phyloP scores from a whole-genome alignment of 2,329 filamentous ascomycete species.

The Colletotrichum sp. region DNA sequence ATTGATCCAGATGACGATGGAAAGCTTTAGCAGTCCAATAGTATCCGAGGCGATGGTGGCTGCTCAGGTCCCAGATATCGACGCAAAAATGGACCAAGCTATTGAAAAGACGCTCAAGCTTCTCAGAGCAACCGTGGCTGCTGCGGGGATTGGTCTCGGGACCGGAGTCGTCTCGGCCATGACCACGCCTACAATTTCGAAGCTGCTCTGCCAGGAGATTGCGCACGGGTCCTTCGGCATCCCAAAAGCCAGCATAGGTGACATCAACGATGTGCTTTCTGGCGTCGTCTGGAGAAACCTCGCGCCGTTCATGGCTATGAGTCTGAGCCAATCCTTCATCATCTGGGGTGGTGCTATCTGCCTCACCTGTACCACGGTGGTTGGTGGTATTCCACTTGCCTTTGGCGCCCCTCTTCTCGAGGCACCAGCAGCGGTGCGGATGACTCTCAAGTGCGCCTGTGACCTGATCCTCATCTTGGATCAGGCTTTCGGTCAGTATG shows the following conservation, averaged over 20 bases:
- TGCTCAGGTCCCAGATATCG: conserved; percentile 4
- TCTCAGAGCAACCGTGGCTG: conserved; percentile 9
- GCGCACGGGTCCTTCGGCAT: conserved; percentile 28
- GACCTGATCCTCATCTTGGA: conserved; percentile 14
- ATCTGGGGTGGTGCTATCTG: conserved; percentile 4
- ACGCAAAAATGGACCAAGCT: conserved; percentile 12
- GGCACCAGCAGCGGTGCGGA: neutral
- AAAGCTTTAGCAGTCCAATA: neutral
- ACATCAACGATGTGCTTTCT: conserved; percentile 24
- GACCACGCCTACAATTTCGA: conserved; percentile 26
- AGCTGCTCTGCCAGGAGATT: conserved; percentile 25
- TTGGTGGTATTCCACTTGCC: conserved; percentile 24
- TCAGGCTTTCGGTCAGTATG: neutral
- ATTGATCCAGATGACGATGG: neutral
- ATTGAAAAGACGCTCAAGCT: conserved; percentile 11
- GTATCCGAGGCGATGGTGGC: conserved; percentile 3
- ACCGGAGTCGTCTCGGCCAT: conserved; percentile 22
- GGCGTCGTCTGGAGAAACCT: conserved; percentile 28
- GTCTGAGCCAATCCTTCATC: conserved; percentile 19
- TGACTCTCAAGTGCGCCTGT: conserved; percentile 18
- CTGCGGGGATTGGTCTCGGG: neutral
- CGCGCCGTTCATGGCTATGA: conserved; percentile 22
- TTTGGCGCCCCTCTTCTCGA: conserved; percentile 7
- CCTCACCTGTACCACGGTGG: conserved; percentile 24
- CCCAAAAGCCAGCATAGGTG: conserved; percentile 17